Evolutionary conservation across 352 stramenopile species (phyloP).

Genomic region (Phytophthora brassicae): DNA sequence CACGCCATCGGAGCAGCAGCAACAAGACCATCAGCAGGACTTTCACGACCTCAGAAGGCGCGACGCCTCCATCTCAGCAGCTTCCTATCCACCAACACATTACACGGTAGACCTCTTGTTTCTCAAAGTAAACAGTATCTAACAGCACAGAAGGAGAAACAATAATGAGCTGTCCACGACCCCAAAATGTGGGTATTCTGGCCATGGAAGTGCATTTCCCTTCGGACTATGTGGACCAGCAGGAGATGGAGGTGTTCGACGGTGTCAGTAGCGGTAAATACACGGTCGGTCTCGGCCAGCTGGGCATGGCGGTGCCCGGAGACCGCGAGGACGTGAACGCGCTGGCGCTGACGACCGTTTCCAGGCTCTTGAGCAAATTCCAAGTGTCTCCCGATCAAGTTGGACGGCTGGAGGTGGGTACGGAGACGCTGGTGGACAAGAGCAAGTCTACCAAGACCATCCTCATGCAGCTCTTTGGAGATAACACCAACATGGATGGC

Average conservation of each 20-base stretch:
- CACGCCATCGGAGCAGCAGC: too few relatives aligned
- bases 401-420: slow-evolving; percentile 96
- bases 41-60: slow-evolving; percentile 1
- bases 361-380: slow-evolving; percentile 60
- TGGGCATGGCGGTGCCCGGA: slow-evolving; percentile 66
- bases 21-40: too few relatives aligned
- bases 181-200: slow-evolving; percentile 94
- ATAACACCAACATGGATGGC: slow-evolving; percentile 74
- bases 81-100: neutral
- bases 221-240: slow-evolving; percentile 91
- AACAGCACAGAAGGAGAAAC: neutral
- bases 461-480: slow-evolving; percentile 73
- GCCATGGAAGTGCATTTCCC: slow-evolving; percentile 97
- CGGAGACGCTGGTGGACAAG: slow-evolving; percentile 94
- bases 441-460: slow-evolving; percentile 86
- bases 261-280: slow-evolving; percentile 77
- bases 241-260: slow-evolving; percentile 93
- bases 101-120: neutral
- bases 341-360: slow-evolving; percentile 59
- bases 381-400: slow-evolving; percentile 65
- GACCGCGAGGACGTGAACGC: slow-evolving; percentile 79
- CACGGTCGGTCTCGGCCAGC: slow-evolving; percentile 61
- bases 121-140: neutral
- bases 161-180: slow-evolving; percentile 35
- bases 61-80: neutral